Conservation (phyloP, 2,329 filamentous ascomycete genomes). For the Botrytis elliptica region DNA sequence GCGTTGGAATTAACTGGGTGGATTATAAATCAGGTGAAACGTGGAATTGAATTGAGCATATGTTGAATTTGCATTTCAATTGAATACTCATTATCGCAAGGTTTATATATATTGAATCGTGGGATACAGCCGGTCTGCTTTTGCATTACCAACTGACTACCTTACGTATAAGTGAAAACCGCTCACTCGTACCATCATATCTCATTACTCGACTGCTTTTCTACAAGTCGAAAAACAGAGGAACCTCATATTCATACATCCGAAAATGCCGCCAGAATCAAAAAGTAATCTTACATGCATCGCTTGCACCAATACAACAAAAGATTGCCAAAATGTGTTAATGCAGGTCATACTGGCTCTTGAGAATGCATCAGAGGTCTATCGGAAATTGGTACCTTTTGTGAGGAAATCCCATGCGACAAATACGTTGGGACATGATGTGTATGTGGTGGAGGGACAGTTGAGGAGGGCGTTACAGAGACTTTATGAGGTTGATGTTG, state of each 20-base stretch:
- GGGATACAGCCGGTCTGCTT: neutral
- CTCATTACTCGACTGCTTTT: neutral
- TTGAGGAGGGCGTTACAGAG: neutral
- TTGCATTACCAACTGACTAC: neutral
- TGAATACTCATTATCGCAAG: neutral
- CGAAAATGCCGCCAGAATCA: constrained; percentile 12
- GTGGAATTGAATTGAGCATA: neutral
- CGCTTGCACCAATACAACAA: neutral
- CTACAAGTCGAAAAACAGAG: neutral
- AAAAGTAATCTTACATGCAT: neutral
- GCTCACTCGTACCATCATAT: neutral
- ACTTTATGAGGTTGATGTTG: neutral
- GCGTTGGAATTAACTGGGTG: neutral
- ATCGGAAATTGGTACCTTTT: constrained; percentile 9
- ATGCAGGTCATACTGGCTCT: constrained; percentile 1
- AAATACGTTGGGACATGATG: constrained; percentile 4
- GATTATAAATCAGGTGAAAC: neutral
- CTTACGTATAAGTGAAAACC: neutral
- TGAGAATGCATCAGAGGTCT: neutral
- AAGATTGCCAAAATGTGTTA: neutral
- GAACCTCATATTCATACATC: neutral
- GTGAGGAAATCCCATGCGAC: constrained; percentile 5
- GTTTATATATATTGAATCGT: neutral
- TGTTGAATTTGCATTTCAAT: neutral
- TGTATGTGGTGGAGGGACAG: neutral